These are phyloP conservation scores for Roridomyces roridus DNA, from an alignment of 768 basidiomycete species.

Conservation along the genomic window DNA sequence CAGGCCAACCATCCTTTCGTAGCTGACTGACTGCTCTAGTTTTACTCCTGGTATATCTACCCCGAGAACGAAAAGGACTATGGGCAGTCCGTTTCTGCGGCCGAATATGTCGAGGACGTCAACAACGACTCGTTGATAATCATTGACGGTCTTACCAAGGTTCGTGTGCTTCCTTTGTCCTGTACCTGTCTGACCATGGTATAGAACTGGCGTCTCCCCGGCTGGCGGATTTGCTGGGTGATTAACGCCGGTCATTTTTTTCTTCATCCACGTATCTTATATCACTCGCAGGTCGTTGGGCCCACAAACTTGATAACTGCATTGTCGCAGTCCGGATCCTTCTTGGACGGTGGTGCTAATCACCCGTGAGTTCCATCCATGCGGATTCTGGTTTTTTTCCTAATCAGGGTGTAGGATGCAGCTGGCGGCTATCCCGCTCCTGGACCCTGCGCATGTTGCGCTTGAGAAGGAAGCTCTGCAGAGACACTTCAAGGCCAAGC, in stretches of 20 bases:
- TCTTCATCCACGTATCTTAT: no score
- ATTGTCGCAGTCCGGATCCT: conserved; percentile 91
- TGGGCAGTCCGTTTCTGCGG: conserved; percentile 83
- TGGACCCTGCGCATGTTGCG: conserved; percentile 72
- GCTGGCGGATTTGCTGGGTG: conserved; percentile 96
- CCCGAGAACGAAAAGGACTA: conserved; percentile 76
- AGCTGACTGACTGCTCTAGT: conserved; percentile 48
- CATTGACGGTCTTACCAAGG: no score
- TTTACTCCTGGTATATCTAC: conserved; percentile 96
- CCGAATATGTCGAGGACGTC: conserved; percentile 86
- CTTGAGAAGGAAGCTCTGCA: conserved; percentile 85
- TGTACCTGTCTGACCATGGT: background rate
- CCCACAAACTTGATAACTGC: conserved; percentile 90
- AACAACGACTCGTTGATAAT: conserved; percentile 66
- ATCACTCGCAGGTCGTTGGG: no score
- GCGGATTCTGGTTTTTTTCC: background rate
- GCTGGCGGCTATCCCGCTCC: conserved; percentile 83
- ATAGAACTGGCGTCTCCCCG: conserved; percentile 94
- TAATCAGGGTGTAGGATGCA: conserved; percentile 82
- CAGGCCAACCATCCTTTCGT: background rate
- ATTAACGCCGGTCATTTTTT: no score
- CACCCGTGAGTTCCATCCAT: conserved; percentile 70
- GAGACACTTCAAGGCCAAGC: conserved; percentile 89
- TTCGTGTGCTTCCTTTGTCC: background rate
- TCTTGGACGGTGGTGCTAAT: conserved; percentile 94